Base-by-base conservation (phyloP, 495 filamentous ascomycete genomes). In the Penicillium coprophilum region DNA sequence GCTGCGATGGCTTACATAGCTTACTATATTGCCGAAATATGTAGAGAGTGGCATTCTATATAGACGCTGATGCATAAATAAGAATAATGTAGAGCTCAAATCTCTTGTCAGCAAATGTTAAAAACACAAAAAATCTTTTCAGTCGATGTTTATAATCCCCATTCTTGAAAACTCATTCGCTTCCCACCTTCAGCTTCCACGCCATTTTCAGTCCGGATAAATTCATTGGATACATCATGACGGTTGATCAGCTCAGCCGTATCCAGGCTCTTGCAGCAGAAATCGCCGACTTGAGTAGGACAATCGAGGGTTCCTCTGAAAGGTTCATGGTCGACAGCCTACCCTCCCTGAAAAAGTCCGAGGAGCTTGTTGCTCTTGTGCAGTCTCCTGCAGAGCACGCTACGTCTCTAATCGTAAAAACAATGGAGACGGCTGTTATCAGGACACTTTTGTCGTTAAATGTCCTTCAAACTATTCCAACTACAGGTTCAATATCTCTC, bases 1-100 rank as follows among this genome's bases (percentile, higher is more conserved):
- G 38, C n/a, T 40, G 38, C 15, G 38, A 40, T n/a, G 38, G 38
- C 38, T 40, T 40, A 40, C 38, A 40, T 40, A 40, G 38, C 38
- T 40, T 7, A 40, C 38, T 10, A 40, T 15, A 40, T 40, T n/a
- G n/a, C n/a, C n/a, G 8, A 40, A 11, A n/a, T n/a, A n/a, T n/a
- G n/a, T n/a, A n/a, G n/a, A n/a, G n/a, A n/a, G n/a, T n/a, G n/a
- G n/a, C n/a, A n/a, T n/a, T n/a, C n/a, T n/a, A n/a, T n/a, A n/a
- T n/a, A n/a, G n/a, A n/a, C n/a, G n/a, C n/a, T n/a, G n/a, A n/a
- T n/a, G n/a, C n/a, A n/a, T n/a, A n/a, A n/a, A n/a, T n/a, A n/a
- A n/a, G n/a, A n/a, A n/a, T n/a, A n/a, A n/a, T n/a, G n/a, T n/a
- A n/a, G n/a, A n/a, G n/a, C n/a, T n/a, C n/a, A n/a, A n/a, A n/a